Evolutionary conservation across 1,139 yeast genomes (phyloP), one percentile per base, ranked within the genome.

Genomic region (Debaryomyces nepalensis): DNA sequence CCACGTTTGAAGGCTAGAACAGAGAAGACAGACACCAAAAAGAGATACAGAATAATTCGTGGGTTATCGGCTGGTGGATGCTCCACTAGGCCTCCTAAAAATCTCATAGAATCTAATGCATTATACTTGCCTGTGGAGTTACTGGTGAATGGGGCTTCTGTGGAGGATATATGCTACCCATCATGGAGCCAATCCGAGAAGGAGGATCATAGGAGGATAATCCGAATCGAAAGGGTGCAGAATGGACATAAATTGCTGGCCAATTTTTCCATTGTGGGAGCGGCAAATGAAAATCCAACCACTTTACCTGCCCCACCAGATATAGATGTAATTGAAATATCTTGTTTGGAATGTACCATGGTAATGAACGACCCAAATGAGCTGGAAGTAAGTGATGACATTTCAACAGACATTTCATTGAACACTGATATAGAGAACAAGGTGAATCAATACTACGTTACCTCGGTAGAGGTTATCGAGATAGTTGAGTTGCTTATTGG

Each of bases 401-500:
- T 57, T 34, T 58, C 36, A 5, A 23, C 38, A 15, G 37, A 45
- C 14, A 49, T 43, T 29, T 57, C 54, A 20, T 37, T 51, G 15
- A 49, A 45, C 39, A 45, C 47, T 37, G 59, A 54, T 33, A 41
- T 38, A 10, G 54, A 54, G 21, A 57, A 54, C 16, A 58, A 55
- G 27, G 40, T 43, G 11, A 66, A 64, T 48, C 74, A 70, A 44
- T 79, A 71, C 55, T 82, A 80, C 60, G 78, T 82, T 40, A 82
- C 87, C 1, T 75, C 82, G 40, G 87, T 82, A 24, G 87, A 82
- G 55, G 84, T 82, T 29, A 77, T 82, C 50, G 82, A 77, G 58
- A 76, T 82, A 47, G 84, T 82, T 30, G 87, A 82, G 60, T 59
- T 81, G 37, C 59, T 82, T 35, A 79, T 81, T 50, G 81, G 81